Percentiles rank a stretch among this genome's conserved stretches.
These are phyloP conservation scores for Marchantia paleacea DNA, from an alignment of 225 moss, liverwort and hornwort genomes.

Conservation along the genomic window DNA sequence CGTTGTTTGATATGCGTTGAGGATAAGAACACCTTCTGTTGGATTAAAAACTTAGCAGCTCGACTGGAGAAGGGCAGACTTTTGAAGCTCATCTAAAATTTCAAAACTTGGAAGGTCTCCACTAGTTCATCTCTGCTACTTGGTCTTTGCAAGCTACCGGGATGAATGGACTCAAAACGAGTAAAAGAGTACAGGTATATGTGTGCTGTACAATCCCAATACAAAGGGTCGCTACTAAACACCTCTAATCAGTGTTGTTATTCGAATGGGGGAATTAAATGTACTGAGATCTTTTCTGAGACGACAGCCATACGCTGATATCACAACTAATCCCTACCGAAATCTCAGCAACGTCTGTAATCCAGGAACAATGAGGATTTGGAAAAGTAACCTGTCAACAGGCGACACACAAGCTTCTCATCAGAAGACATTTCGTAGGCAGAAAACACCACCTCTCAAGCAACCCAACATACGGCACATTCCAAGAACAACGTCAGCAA, in stretches of 20 bases:
- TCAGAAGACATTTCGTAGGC: background rate
- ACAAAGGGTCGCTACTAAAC: constrained; percentile 11
- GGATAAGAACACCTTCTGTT: constrained; percentile 21
- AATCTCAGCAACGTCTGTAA: constrained; percentile 2
- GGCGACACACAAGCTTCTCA: background rate
- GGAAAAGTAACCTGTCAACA: background rate
- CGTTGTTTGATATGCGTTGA: constrained; percentile 12
- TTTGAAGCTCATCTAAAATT: constrained; percentile 12
- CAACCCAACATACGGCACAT: background rate
- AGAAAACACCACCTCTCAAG: background rate
- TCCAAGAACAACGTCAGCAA: background rate
- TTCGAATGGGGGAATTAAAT: background rate
- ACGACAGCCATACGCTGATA: constrained; percentile 3
- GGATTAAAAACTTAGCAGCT: constrained; percentile 4
- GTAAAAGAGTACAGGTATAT: background rate
- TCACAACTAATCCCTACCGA: constrained; percentile 2
- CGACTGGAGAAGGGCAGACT: constrained; percentile 13
- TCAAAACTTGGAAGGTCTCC: constrained; percentile 8
- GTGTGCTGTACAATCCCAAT: constrained; percentile 29
- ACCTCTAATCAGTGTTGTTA: constrained; percentile 12
- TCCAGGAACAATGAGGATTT: background rate
- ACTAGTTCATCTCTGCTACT: background rate
- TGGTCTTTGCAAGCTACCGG: constrained; percentile 9
- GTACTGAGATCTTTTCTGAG: constrained; percentile 2
- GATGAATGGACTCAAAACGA: constrained; percentile 9